Evolutionary conservation across 2,329 filamentous ascomycete species (phyloP).

Genomic region (Diplodia seriata): DNA sequence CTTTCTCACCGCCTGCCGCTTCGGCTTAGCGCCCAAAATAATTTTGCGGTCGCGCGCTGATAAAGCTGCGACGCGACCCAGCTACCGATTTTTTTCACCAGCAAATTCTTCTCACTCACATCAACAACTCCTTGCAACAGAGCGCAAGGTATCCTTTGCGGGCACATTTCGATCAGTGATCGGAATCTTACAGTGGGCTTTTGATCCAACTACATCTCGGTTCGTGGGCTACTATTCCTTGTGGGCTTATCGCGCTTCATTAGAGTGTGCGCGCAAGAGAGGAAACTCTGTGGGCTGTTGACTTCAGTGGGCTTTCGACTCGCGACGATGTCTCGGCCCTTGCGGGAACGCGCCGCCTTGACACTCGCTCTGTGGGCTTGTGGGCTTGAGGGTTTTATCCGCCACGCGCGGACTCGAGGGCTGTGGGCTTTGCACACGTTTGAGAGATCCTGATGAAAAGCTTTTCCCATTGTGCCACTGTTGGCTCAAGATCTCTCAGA

Average conservation of each 20-base stretch:
- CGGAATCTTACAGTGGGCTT: conserved; percentile 44
- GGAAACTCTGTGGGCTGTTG: conserved; percentile 50
- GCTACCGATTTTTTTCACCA: conserved; percentile 32
- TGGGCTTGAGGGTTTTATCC: conserved; percentile 48
- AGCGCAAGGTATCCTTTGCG: conserved; percentile 21
- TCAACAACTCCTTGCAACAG: conserved; percentile 36
- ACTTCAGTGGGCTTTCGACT: conserved; percentile 44
- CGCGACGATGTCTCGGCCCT: conserved; percentile 51
- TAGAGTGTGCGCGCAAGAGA: conserved; percentile 47
- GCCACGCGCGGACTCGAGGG: conserved; percentile 53
- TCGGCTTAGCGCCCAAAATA: conserved; percentile 3
- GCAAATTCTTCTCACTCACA: conserved; percentile 35
- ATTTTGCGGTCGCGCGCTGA: conserved; percentile 27
- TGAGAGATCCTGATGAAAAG: conserved; percentile 43
- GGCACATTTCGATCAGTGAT: conserved; percentile 37
- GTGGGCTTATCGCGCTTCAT: conserved; percentile 44
- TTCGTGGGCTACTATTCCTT: conserved; percentile 38
- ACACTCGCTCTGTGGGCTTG: conserved; percentile 55
- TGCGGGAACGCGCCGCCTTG: conserved; percentile 62
- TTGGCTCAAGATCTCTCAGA: conserved; percentile 24
- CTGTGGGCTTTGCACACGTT: conserved; percentile 52
- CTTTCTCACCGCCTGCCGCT: conserved; percentile 3
- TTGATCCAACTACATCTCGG: conserved; percentile 44
- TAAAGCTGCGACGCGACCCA: conserved; percentile 33
- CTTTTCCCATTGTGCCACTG: conserved; percentile 28